Evolutionary conservation across 345 rosid genomes (phyloP).

Genomic region (Camelina neglecta): DNA sequence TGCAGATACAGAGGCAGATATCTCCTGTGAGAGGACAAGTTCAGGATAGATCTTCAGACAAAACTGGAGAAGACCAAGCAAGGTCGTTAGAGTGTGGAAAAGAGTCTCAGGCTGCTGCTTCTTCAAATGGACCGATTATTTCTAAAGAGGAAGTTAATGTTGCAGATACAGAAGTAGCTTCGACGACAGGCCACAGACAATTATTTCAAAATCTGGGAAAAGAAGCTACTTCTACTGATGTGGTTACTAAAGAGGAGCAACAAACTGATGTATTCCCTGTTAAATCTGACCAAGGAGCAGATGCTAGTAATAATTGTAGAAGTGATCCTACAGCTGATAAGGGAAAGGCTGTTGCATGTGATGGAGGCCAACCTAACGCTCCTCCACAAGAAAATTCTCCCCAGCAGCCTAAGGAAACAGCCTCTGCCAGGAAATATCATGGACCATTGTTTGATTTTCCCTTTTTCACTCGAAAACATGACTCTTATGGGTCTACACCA

Average conservation of each 20-base stretch:
- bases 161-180: conserved; percentile 65
- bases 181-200: conserved; percentile 53
- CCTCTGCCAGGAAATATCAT: conserved; percentile 89
- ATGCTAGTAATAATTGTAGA: conserved; percentile 58
- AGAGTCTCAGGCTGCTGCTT: conserved; percentile 55
- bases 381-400: conserved; percentile 63
- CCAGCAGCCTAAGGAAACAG: conserved; percentile 73
- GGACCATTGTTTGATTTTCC: conserved; percentile 99
- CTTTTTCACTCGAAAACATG: conserved; percentile 94
- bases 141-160: conserved; percentile 66
- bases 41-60: conserved; percentile 67
- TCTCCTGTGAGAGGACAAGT: conserved; percentile 59
- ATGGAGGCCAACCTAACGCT: conserved; percentile 70
- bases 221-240: conserved; percentile 54
- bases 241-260: conserved; percentile 77
- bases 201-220: conserved; percentile 53
- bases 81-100: conserved; percentile 61
- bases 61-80: conserved; percentile 63
- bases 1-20: conserved; percentile 58
- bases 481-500: conserved; percentile 75
- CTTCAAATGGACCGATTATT: conserved; percentile 51
- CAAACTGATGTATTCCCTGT: conserved; percentile 55
- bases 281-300: conserved; percentile 80
- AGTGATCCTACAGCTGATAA: conserved; percentile 69
- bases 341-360: conserved; percentile 81